phyloP scores from a whole-genome alignment of 768 basidiomycete species.

The Polyporus arcularius region DNA sequence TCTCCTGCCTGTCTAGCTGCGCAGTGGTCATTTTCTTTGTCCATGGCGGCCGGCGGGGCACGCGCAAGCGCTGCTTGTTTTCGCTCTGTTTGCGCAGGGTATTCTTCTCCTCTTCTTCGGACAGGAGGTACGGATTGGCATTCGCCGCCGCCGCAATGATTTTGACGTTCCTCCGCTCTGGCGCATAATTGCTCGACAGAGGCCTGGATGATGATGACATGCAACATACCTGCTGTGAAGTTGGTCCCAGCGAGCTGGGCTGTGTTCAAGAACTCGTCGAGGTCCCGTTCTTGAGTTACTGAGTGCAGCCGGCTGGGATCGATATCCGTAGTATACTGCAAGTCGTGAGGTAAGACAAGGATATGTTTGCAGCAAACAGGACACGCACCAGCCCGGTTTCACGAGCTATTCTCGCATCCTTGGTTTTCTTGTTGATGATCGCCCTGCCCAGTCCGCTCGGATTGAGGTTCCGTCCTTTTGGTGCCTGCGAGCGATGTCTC shows the following conservation, averaged over 20 bases:
- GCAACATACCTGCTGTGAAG: constrained; percentile 83
- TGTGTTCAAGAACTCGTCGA: constrained; percentile 94
- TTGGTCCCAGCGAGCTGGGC: constrained; percentile 94
- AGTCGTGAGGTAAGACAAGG: neutral
- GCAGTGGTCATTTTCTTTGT: constrained; percentile 73
- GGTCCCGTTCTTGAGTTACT: constrained; percentile 92
- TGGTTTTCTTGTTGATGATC: constrained; percentile 88
- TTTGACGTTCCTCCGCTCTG: constrained; percentile 80
- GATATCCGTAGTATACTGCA: constrained; percentile 75
- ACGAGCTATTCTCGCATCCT: constrained; percentile 64
- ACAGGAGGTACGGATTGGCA: constrained; percentile 83
- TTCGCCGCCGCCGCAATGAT: constrained; percentile 63
- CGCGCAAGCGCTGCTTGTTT: constrained; percentile 73
- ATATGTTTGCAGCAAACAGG: neutral
- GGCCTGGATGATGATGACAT: neutral
- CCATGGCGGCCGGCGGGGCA: constrained; percentile 91
- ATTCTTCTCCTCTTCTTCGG: constrained; percentile 77
- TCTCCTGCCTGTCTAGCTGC: constrained; percentile 87
- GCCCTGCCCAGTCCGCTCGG: constrained; percentile 89
- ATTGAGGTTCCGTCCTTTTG: constrained; percentile 62
- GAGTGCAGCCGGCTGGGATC: constrained; percentile 78
- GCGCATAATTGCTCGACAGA: neutral
- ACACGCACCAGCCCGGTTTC: constrained; percentile 67
- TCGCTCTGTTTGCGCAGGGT: constrained; percentile 73
- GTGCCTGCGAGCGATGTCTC: constrained; percentile 16